Conservation (phyloP, 1,284 basidiomycete species). For the Heterobasidion irregulare region DNA sequence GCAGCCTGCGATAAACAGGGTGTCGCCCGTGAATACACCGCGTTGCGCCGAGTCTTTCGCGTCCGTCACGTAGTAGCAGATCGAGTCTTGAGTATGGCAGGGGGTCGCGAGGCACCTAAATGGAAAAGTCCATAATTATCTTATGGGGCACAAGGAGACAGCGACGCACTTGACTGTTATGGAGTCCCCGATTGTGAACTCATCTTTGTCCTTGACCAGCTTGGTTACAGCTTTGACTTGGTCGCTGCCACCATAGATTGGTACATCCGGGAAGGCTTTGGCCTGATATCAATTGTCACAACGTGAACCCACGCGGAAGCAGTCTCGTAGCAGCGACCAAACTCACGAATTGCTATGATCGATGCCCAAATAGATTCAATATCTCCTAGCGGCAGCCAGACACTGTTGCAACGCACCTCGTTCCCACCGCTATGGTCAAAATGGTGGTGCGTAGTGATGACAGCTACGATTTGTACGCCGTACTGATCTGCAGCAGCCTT, state of each 20-base stretch:
- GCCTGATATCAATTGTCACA: constrained; percentile 32
- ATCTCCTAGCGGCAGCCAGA: neutral
- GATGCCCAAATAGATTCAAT: neutral
- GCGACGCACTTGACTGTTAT: constrained; percentile 58
- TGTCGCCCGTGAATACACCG: constrained; percentile 93
- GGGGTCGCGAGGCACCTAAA: constrained; percentile 82
- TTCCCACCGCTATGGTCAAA: constrained; percentile 88
- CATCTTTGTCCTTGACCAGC: constrained; percentile 72
- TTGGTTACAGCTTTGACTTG: constrained; percentile 63
- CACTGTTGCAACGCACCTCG: constrained; percentile 31
- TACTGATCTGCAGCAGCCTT: constrained; percentile 55
- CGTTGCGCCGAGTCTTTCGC: constrained; percentile 38
- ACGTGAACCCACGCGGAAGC: neutral
- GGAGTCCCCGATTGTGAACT: constrained; percentile 65
- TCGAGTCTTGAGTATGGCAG: constrained; percentile 95
- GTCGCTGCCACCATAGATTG: constrained; percentile 82
- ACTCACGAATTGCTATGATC: constrained; percentile 46
- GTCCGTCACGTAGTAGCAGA: constrained; percentile 81
- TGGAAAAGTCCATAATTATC: neutral
- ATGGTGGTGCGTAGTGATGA: constrained; percentile 87
- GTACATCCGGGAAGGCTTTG: constrained; percentile 50
- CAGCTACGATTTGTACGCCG: constrained; percentile 65
- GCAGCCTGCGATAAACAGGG: constrained; percentile 89
- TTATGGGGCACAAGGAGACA: neutral
- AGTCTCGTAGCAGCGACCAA: neutral